Evolutionary conservation across 495 filamentous ascomycete species (phyloP).

Genomic region (Coniosporium apollinis): DNA sequence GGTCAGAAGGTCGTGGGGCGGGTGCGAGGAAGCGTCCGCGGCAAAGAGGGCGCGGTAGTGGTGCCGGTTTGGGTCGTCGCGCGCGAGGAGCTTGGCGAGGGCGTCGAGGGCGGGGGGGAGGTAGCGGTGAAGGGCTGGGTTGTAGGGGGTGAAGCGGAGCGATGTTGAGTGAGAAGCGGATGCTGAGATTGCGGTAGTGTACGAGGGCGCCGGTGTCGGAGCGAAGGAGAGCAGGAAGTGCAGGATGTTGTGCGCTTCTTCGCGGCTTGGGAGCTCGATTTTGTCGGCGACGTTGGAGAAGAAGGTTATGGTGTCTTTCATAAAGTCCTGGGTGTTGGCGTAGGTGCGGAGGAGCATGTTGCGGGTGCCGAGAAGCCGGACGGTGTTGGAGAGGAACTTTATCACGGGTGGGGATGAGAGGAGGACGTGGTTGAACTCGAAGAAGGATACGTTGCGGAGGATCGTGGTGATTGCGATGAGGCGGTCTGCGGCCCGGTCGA

Average conservation of each 20-base stretch:
- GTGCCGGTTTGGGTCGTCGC: slow-evolving; percentile 82
- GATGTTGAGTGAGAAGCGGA: slow-evolving; percentile 4
- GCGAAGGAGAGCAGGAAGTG: slow-evolving; percentile 85
- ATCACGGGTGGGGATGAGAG: slow-evolving; percentile 62
- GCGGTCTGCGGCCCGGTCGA: slow-evolving; percentile 73
- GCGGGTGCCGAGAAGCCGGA: slow-evolving; percentile 79
- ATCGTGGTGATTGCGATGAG: slow-evolving; percentile 86
- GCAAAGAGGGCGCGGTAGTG: slow-evolving; percentile 68
- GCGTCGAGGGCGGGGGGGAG: slow-evolving; percentile 78
- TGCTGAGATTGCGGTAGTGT: no score
- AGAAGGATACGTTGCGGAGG: slow-evolving; percentile 81
- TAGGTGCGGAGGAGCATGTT: slow-evolving; percentile 67
- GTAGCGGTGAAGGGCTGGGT: slow-evolving; percentile 68
- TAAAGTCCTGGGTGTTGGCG: slow-evolving; percentile 76
- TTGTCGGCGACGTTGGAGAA: slow-evolving; percentile 72
- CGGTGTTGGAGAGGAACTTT: slow-evolving; percentile 62
- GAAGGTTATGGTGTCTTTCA: slow-evolving; percentile 85
- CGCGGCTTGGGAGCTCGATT: slow-evolving; percentile 68
- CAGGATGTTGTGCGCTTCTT: slow-evolving; percentile 73
- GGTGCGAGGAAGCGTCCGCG: slow-evolving; percentile 41
- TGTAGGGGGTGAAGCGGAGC: slow-evolving; percentile 57
- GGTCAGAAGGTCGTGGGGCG: slow-evolving; percentile 69
- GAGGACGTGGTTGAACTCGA: slow-evolving; percentile 50
- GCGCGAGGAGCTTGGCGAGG: slow-evolving; percentile 78
- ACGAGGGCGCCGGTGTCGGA: slow-evolving; percentile 46